Base-by-base conservation (phyloP, 441 rosid genomes). In the Bruguiera hainesii region DNA sequence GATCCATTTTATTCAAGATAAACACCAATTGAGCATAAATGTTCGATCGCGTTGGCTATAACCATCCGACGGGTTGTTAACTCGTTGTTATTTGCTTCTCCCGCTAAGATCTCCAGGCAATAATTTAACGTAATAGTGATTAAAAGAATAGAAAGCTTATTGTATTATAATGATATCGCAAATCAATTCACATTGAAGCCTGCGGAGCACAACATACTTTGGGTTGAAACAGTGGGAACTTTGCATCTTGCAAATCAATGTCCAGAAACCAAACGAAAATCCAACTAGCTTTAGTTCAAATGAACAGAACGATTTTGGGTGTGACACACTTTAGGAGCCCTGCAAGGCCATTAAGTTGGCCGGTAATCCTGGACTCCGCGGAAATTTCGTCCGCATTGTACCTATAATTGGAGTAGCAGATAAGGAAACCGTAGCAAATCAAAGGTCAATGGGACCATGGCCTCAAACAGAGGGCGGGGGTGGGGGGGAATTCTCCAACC, bases 381-480 rank as follows among this genome's bases (percentile, higher is more conserved):
- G 60, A 50, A 75, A 35, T 21, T 26, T 13, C 42, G 31, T 5
- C 29, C 67, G 18, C 35, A 25, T 53, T 53, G 30, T 18, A 20
- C 61, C 64, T 31, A 70, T 61, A 52, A 26, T 50, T 28, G 58
- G 68, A 48, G 58, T 23, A 39, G 58, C 42, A n/a, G 39, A 51
- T 20, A 56, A 16, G 73, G 50, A 52, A 60, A 29, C 20, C 48
- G 52, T n/a, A 60, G n/a, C 30, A 5, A 28, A 53, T 72, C 69
- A 35, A 67, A 75, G 65, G 7, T 35, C 21, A 18, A 52, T 28
- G 73, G 74, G 67, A 53, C 67, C 82, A 63, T 60, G 3, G 20
- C 23, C 29, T 31, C 64, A 30, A 71, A 51, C 69, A 28, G 4
- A 63, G 48, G 64, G 35, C 42, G 26, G 26, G 26, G 26, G 26